Percentiles rank a stretch among this genome's conserved stretches.
These are phyloP conservation scores for Aspergillus heteromorphus DNA, from an alignment of 495 filamentous ascomycete species.

Conservation along the genomic window DNA sequence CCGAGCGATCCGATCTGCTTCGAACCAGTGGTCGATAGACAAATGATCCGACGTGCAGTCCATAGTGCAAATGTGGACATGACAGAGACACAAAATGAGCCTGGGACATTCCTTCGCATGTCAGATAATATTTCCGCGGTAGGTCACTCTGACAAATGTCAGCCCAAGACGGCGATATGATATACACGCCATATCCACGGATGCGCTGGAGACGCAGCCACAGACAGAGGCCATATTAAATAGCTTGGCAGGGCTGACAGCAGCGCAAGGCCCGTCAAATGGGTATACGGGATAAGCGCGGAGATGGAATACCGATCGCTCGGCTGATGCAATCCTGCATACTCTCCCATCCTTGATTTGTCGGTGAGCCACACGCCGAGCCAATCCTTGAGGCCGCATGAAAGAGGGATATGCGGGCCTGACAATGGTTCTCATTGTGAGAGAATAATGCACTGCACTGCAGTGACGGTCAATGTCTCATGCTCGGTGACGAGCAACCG, in stretches of 20 bases:
- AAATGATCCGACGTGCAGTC: too few relatives aligned
- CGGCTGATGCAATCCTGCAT: not conserved
- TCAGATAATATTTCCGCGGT: not conserved
- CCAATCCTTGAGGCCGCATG: not conserved
- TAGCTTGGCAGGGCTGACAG: not conserved
- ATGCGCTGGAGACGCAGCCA: not conserved
- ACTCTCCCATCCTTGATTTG: not conserved
- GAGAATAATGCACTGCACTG: not conserved
- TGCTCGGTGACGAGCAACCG: not conserved
- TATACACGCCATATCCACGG: not conserved
- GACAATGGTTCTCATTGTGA: not conserved
- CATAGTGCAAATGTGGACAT: not conserved
- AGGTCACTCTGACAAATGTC: not conserved
- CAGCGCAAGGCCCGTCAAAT: not conserved
- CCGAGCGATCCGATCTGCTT: too few relatives aligned
- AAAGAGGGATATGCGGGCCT: not conserved
- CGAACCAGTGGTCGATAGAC: too few relatives aligned
- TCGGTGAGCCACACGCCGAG: not conserved
- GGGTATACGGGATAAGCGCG: not conserved
- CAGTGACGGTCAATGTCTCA: too few relatives aligned
- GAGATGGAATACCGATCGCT: not conserved
- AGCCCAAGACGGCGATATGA: not conserved
- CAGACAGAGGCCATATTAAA: not conserved
- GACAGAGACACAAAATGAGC: not conserved
- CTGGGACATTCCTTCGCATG: not conserved